Evolutionary conservation across 306 rosid species (phyloP).

Genomic region (Cucurbita pepo): DNA sequence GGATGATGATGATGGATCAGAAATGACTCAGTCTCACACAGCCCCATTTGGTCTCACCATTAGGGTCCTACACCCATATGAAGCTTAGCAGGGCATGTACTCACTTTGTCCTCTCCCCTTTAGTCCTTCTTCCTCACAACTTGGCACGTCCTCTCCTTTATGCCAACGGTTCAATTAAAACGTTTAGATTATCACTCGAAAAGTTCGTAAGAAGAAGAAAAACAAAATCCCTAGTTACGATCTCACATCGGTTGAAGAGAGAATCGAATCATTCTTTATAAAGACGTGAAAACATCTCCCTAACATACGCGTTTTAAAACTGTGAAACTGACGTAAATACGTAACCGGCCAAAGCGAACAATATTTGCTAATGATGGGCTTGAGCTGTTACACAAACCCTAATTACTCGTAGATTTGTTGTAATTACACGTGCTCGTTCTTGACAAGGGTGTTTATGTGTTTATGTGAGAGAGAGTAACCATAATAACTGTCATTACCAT

Average conservation of each 20-base stretch:
- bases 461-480: slow-evolving; percentile 12
- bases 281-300: neutral
- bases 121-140: neutral
- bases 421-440: no score
- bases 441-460: neutral
- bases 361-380: no score
- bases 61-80: slow-evolving; percentile 9
- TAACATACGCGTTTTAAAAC: no score
- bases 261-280: no score
- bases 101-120: neutral
- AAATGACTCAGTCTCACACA: neutral
- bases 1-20: slow-evolving; percentile 1
- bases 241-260: no score
- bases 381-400: no score
- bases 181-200: no score
- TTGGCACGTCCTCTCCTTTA: neutral
- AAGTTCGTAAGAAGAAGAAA: no score
- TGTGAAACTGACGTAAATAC: no score
- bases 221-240: no score
- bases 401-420: no score
- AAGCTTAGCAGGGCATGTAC: slow-evolving; percentile 1
- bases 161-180: neutral
- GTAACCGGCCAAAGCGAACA: no score
- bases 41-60: neutral
- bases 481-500: slow-evolving; percentile 35